Evolutionary conservation across 495 filamentous ascomycete species (phyloP).

Genomic region (Daldinia childiae): DNA sequence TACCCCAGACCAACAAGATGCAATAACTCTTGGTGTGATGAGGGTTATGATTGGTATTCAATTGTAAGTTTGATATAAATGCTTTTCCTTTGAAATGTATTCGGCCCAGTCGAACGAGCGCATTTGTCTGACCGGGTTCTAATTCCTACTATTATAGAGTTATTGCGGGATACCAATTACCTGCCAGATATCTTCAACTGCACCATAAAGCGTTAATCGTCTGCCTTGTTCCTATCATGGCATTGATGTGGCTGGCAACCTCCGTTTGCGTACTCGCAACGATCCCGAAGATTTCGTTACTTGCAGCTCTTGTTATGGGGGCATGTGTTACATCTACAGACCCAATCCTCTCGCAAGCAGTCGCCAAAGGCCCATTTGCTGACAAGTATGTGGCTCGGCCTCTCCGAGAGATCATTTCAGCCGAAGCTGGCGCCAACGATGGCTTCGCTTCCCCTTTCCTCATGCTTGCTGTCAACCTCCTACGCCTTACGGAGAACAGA

Average conservation of each 20-base stretch:
- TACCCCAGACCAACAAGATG: conserved; percentile 51
- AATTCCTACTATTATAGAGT: conserved; percentile 58
- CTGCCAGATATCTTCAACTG: conserved; percentile 77
- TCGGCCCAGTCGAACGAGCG: conserved; percentile 37
- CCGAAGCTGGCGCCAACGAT: conserved; percentile 69
- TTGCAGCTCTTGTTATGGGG: conserved; percentile 67
- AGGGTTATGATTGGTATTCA: conserved; percentile 66
- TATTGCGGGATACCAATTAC: conserved; percentile 85
- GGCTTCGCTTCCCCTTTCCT: conserved; percentile 70
- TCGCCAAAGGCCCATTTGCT: conserved; percentile 70
- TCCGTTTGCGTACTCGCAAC: conserved; percentile 77
- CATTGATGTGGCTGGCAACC: conserved; percentile 84
- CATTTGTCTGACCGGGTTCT: conserved; percentile 44
- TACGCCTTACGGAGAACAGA: conserved; percentile 60
- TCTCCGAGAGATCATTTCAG: conserved; percentile 69
- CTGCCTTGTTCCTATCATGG: conserved; percentile 86
- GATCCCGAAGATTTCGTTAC: conserved; percentile 63
- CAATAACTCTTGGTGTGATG: conserved; percentile 60
- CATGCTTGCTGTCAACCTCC: conserved; percentile 63
- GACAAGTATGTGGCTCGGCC: conserved; percentile 66
- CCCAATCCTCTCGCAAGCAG: conserved; percentile 67
- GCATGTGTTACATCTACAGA: conserved; percentile 71
- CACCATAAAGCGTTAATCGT: conserved; percentile 78
- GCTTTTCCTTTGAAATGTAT: conserved; percentile 49
- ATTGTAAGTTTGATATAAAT: conserved; percentile 48